Percentiles rank a stretch among this genome's conserved stretches.
Conservation (phyloP, 163 green algal genomes). For the Coccomyxa subellipsoidea region DNA sequence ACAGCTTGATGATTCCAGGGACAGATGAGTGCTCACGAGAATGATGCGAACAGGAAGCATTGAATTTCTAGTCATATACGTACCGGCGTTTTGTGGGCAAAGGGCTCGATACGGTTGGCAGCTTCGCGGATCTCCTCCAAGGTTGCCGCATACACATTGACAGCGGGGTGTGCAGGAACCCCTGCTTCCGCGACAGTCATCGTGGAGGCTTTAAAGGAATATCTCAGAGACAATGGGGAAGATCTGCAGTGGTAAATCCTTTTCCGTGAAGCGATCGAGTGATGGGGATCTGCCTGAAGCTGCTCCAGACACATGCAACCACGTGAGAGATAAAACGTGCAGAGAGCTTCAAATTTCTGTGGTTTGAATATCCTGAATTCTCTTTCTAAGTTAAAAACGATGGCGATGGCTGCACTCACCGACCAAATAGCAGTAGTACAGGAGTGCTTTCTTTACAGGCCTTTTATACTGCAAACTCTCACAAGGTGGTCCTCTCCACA, state of each 20-base stretch:
- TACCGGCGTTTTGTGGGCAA: not conserved
- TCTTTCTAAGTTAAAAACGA: no score
- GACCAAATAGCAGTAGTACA: no score
- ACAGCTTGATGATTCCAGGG: not conserved
- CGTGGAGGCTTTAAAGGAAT: not conserved
- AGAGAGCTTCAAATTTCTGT: no score
- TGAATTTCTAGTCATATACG: not conserved
- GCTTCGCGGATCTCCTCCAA: not conserved
- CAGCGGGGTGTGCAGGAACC: not conserved
- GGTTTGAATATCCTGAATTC: no score
- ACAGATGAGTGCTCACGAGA: not conserved
- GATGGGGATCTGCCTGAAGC: no score
- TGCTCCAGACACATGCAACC: no score
- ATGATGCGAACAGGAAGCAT: not conserved
- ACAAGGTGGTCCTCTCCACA: constrained; percentile 63
- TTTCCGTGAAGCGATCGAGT: no score
- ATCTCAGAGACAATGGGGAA: no score
- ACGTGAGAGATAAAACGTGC: no score
- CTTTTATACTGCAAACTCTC: not conserved
- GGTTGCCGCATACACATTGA: not conserved
- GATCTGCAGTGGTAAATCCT: no score
- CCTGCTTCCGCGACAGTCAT: not conserved
- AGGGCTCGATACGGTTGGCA: not conserved
- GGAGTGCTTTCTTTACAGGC: no score
- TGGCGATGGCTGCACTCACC: no score